These are phyloP conservation scores for Agrocybe praecox DNA, from an alignment of 768 basidiomycete genomes.

Conservation along the genomic window DNA sequence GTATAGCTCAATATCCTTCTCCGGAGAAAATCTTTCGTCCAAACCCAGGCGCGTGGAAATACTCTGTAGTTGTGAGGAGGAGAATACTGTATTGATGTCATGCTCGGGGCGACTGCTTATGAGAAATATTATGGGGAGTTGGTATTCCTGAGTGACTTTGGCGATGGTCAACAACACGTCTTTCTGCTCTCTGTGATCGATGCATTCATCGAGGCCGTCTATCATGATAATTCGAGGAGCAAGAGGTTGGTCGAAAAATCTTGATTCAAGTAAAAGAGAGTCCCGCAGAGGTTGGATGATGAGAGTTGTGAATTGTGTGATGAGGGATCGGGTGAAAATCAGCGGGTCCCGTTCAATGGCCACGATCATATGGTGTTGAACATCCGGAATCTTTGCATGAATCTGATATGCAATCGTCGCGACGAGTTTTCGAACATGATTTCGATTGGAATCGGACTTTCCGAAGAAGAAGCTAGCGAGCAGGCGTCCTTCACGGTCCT, in stretches of 20 bases:
- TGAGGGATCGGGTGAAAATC: neutral
- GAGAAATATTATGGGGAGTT: neutral
- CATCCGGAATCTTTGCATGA: neutral
- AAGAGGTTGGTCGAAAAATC: neutral
- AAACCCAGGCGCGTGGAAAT: neutral
- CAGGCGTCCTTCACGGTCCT: neutral
- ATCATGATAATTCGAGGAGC: constrained; percentile 1
- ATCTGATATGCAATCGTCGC: constrained; percentile 15
- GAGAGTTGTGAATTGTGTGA: constrained; percentile 8
- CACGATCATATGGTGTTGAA: neutral
- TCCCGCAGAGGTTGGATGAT: constrained; percentile 5
- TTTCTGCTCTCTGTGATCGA: neutral
- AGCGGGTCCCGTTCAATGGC: constrained; percentile 6
- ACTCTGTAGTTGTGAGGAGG: neutral
- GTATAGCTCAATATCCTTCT: constrained; percentile 5
- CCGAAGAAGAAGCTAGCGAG: constrained; percentile 16
- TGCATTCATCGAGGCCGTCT: constrained; percentile 17
- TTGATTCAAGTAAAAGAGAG: neutral
- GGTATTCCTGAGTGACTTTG: neutral
- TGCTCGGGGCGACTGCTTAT: constrained; percentile 12
- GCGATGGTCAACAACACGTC: neutral
- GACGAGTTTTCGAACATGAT: neutral
- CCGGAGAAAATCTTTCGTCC: constrained; percentile 5
- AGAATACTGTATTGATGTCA: constrained; percentile 1
- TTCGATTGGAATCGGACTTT: neutral